Conservation (phyloP, 2,329 filamentous ascomycete species). For the Paraphaeosphaeria minitans region DNA sequence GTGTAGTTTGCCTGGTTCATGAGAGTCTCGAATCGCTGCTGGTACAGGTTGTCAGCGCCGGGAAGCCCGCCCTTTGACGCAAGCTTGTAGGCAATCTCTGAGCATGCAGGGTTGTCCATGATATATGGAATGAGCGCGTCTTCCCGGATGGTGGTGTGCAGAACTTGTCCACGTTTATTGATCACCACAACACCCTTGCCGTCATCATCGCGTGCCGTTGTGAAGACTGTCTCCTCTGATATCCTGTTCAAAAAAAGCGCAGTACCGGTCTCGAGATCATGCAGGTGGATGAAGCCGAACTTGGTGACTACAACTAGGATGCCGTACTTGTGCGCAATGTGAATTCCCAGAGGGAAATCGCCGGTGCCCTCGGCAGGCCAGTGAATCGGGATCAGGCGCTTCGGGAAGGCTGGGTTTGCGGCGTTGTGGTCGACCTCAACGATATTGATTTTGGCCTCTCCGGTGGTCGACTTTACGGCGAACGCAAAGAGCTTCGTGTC, state of each 20-base stretch:
- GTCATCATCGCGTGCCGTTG: conserved; percentile 80
- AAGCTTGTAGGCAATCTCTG: conserved; percentile 91
- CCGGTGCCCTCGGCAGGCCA: conserved; percentile 95
- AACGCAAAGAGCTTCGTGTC: conserved; percentile 98
- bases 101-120: conserved; percentile 94
- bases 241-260: conserved; percentile 99
- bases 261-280: conserved; percentile 92
- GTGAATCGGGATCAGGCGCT: conserved; percentile 97
- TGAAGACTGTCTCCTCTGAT: conserved; percentile 98
- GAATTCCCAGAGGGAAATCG: conserved; percentile 97
- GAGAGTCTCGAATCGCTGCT: conserved; percentile 88
- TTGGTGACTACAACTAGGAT: conserved; percentile 98
- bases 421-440: conserved; percentile 96
- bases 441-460: conserved; percentile 88
- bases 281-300: conserved; percentile 98
- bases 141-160: conserved; percentile 93
- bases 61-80: conserved; percentile 92
- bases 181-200: conserved; percentile 91
- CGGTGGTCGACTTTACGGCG: conserved; percentile 84
- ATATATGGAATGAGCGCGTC: conserved; percentile 90
- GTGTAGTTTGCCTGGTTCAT: conserved; percentile 79
- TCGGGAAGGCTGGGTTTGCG: conserved; percentile 85
- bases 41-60: conserved; percentile 91
- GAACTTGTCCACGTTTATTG: conserved; percentile 95
- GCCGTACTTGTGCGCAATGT: conserved; percentile 95